Evolutionary conservation across 2,329 filamentous ascomycete species (phyloP), one percentile per base, ranked within the genome.

Genomic region (Myriosclerotinia curreyana): DNA sequence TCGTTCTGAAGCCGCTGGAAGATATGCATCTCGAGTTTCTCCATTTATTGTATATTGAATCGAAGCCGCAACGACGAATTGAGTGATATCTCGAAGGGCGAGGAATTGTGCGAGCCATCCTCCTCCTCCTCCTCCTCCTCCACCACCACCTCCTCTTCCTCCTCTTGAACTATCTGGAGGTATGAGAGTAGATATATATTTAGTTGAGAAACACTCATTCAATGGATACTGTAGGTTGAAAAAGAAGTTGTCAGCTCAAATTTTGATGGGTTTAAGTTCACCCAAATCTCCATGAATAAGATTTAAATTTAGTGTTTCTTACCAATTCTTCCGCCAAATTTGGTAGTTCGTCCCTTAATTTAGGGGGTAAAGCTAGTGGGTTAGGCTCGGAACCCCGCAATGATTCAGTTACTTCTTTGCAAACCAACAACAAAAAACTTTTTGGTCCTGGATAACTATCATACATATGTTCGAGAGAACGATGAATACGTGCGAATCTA

Each of bases 401-500:
- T 15, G 71, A 70, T 40, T 72, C 70, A 1, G 76, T 75, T 5
- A 77, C 69, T 56, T 78, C 77, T 66, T 73, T 76, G 66, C 76
- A 77, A 12, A 76, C 70, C 36, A 72, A 67, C n/a, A 79, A 71
- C 25, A 77, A 70, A 61, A 78, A 77, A 0, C 76, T 76, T 65
- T 76, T 76, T 8, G 74, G 70, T 1, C 74, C 75, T 4, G 76
- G 74, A 66, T 78, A 78, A 62, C 73, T 76, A 66, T 78, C 77
- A 58, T 75, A 77, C 15, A 79, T 67, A 40, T 73, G 74, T 53
- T 78, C 77, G 17, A 79, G 65, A 5, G 73, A 70, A 12, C 74
- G 69, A 65, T 78, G 76, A 42, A 79, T 72, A 1, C 76, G 75
- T 7, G 73, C 71, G 66, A 78, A 78, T 38, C 77, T 73, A 31